Percentiles rank a stretch among this genome's conserved stretches.
Conservation (phyloP, 352 stramenopile genomes). For the Phytophthora citricola region DNA sequence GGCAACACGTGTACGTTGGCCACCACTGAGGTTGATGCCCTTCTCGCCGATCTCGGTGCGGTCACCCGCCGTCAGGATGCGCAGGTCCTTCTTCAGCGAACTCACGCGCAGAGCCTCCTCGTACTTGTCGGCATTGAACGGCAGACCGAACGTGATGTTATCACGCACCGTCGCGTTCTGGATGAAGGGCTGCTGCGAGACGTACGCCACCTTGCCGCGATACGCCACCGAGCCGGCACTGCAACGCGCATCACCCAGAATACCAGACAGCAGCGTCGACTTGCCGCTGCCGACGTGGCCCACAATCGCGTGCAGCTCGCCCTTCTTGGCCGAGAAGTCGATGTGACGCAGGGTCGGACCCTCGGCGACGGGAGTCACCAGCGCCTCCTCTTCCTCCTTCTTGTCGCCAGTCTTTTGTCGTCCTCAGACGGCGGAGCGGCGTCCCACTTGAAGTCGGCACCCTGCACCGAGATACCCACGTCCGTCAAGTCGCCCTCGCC, state of each 20-base stretch:
- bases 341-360: constrained; percentile 57
- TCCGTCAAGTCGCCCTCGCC: constrained; percentile 80
- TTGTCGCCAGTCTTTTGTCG: constrained; percentile 45
- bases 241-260: constrained; percentile 51
- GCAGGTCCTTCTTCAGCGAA: constrained; percentile 57
- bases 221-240: constrained; percentile 54
- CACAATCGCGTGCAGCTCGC: constrained; percentile 66
- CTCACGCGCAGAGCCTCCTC: constrained; percentile 57
- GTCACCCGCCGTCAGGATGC: constrained; percentile 87
- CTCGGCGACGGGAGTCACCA: constrained; percentile 22
- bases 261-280: constrained; percentile 58
- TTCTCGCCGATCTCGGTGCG: constrained; percentile 98
- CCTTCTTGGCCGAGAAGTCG: constrained; percentile 74
- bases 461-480: constrained; percentile 55
- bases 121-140: constrained; percentile 66
- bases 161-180: constrained; percentile 95
- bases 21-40: constrained; percentile 97
- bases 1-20: constrained; percentile 94
- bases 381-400: constrained; percentile 44
- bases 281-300: constrained; percentile 62
- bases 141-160: constrained; percentile 96
- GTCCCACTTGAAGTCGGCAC: constrained; percentile 77
- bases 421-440: constrained; percentile 36
- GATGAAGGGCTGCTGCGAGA: constrained; percentile 96
- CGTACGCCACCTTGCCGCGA: constrained; percentile 93